Conservation (phyloP, 1,284 basidiomycete species). For the Cutaneotrichosporon mucoides region DNA sequence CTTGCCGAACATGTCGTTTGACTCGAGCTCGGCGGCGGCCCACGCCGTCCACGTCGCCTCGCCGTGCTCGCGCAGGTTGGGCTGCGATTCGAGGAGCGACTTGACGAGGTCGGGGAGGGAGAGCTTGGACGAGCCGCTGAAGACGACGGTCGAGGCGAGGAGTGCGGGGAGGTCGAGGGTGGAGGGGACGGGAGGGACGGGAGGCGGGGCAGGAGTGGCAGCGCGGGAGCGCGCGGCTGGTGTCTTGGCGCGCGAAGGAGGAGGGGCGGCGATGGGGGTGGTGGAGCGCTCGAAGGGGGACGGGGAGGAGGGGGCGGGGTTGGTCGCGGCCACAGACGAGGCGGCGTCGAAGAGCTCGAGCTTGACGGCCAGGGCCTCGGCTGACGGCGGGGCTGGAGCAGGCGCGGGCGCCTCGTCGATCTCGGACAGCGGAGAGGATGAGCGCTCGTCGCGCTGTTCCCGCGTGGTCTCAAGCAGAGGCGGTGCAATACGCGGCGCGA, state of each 20-base stretch:
- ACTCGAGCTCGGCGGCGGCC: conserved; percentile 34
- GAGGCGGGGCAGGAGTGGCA: not conserved
- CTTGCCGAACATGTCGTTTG: conserved; percentile 48
- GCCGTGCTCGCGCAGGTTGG: conserved; percentile 38
- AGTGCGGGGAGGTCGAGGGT: conserved; percentile 44
- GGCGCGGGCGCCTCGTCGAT: not conserved
- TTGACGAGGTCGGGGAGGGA: conserved; percentile 47
- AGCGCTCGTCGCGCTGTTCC: not conserved
- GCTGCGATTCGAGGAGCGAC: conserved; percentile 46
- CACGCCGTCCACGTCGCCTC: conserved; percentile 43
- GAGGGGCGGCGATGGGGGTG: not conserved
- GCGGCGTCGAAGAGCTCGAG: conserved; percentile 7
- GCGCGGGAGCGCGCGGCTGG: conserved; percentile 8
- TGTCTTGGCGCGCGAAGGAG: not conserved
- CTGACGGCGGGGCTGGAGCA: not conserved
- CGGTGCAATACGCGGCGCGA: not conserved
- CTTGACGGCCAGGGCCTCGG: conserved; percentile 10
- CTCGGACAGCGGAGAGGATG: conserved; percentile 15
- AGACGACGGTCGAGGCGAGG: conserved; percentile 48
- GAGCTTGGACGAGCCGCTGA: conserved; percentile 48
- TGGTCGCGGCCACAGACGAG: not conserved
- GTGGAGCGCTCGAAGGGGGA: not conserved
- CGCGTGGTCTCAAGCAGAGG: not conserved
- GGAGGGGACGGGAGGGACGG: conserved; percentile 22
- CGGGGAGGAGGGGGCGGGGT: too few relatives aligned